phyloP scores from a whole-genome alignment of 768 basidiomycete genomes.

The Ramaria sp. region DNA sequence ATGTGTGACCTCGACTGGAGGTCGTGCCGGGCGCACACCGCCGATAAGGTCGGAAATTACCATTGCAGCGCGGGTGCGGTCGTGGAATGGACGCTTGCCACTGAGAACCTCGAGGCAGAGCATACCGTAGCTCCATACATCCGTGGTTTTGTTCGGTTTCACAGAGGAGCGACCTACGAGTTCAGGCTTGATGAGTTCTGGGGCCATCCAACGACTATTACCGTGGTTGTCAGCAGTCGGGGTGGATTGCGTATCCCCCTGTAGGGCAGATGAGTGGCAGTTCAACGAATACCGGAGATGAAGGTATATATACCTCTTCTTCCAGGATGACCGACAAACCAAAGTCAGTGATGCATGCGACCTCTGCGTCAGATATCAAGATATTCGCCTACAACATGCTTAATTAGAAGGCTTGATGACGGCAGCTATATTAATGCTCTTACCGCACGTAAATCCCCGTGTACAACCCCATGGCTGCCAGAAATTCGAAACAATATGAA shows the following conservation, averaged over 20 bases:
- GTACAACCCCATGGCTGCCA: slow-evolving; percentile 12
- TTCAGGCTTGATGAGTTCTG: slow-evolving; percentile 26
- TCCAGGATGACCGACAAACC: slow-evolving; percentile 25
- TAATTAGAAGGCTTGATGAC: background rate
- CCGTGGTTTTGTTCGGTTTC: slow-evolving; percentile 22
- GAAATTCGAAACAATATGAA: slow-evolving; percentile 1
- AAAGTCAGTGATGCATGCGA: slow-evolving; percentile 35
- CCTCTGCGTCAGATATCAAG: slow-evolving; percentile 28
- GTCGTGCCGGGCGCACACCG: slow-evolving; percentile 28
- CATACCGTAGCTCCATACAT: slow-evolving; percentile 43
- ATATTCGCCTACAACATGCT: slow-evolving; percentile 29
- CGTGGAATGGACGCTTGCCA: slow-evolving; percentile 28
- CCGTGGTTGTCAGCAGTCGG: slow-evolving; percentile 18
- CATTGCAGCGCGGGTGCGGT: slow-evolving; percentile 21
- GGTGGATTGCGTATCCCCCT: slow-evolving; percentile 5
- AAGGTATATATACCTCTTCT: slow-evolving; percentile 13
- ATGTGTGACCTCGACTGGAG: slow-evolving; percentile 17
- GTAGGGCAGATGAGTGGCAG: background rate
- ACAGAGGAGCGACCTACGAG: slow-evolving; percentile 14
- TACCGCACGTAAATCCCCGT: slow-evolving; percentile 16
- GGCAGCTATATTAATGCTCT: background rate
- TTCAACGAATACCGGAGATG: background rate
- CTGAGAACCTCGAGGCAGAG: slow-evolving; percentile 36
- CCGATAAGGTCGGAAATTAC: slow-evolving; percentile 28
- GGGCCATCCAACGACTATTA: slow-evolving; percentile 32